A percentile compares a stretch with the other conserved stretches of the same genome.
Conservation (phyloP, 202 grass and related monocot genomes). For the Zoysia matrella region DNA sequence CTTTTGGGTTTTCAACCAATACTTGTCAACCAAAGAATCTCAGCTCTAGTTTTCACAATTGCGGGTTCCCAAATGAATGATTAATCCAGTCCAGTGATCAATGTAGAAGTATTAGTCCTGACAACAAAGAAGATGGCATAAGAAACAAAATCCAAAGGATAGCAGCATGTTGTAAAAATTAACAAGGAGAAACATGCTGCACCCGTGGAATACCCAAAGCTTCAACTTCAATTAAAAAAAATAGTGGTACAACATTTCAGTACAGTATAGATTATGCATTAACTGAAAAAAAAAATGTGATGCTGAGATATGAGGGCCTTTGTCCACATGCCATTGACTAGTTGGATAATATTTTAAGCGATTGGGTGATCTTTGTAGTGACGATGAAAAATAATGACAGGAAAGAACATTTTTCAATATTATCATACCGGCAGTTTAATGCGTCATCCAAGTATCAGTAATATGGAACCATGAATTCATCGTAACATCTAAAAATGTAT, state of each 20-base stretch:
- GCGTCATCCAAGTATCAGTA: neutral
- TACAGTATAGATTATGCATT: neutral
- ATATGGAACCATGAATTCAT: neutral
- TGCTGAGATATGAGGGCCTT: neutral
- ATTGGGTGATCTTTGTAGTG: neutral
- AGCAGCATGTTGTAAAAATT: neutral
- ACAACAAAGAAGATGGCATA: neutral
- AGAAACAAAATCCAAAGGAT: constrained; percentile 7
- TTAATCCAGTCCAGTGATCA: constrained; percentile 37
- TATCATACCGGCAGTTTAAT: neutral
- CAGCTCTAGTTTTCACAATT: constrained; percentile 66
- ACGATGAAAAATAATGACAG: neutral
- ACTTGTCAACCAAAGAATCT: constrained; percentile 71
- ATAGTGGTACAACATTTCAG: neutral
- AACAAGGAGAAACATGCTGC: neutral
- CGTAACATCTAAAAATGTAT: constrained; percentile 10
- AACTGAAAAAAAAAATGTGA: neutral
- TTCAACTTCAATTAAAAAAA: neutral
- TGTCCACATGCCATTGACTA: neutral
- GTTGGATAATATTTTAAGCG: neutral
- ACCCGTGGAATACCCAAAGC: neutral
- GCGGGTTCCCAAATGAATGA: constrained; percentile 50
- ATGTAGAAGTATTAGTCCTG: constrained; percentile 54
- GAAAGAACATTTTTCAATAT: neutral
- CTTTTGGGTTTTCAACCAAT: constrained; percentile 41